phyloP scores from a whole-genome alignment of 257 asterid species.

The Apocynum venetum region DNA sequence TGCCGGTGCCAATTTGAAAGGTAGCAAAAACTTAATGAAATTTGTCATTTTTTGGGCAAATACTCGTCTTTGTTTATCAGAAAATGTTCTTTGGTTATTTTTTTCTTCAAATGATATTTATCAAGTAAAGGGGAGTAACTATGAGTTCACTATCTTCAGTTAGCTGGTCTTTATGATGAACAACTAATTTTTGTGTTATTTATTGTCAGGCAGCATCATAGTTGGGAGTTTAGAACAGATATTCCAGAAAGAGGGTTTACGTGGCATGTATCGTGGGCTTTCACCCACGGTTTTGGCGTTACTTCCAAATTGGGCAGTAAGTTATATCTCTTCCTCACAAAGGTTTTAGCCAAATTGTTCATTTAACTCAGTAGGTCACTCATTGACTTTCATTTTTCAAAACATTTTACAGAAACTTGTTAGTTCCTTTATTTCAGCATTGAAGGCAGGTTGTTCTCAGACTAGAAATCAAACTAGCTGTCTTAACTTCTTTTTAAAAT shows the following conservation, averaged over 20 bases:
- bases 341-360: neutral
- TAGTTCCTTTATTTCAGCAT: neutral
- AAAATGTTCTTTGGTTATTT: neutral
- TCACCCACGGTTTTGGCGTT: constrained; percentile 90
- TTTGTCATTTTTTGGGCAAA: neutral
- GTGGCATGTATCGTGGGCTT: constrained; percentile 98
- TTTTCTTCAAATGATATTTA: neutral
- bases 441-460: neutral
- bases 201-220: constrained; percentile 73
- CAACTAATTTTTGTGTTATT: constrained; percentile 14
- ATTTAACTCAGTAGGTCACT: neutral
- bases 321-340: constrained; percentile 12
- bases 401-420: neutral
- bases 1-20: constrained; percentile 60
- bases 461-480: neutral
- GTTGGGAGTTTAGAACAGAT: constrained; percentile 86
- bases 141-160: neutral
- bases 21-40: constrained; percentile 24
- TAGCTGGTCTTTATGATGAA: constrained; percentile 1
- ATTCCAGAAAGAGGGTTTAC: constrained; percentile 74
- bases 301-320: constrained; percentile 97
- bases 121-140: neutral
- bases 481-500: neutral
- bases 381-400: neutral
- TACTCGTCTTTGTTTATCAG: neutral